A percentile compares a stretch with the other conserved stretches of the same genome.
Conservation (phyloP, 805 yeast genomes). For the Suhomyces emberorum region DNA sequence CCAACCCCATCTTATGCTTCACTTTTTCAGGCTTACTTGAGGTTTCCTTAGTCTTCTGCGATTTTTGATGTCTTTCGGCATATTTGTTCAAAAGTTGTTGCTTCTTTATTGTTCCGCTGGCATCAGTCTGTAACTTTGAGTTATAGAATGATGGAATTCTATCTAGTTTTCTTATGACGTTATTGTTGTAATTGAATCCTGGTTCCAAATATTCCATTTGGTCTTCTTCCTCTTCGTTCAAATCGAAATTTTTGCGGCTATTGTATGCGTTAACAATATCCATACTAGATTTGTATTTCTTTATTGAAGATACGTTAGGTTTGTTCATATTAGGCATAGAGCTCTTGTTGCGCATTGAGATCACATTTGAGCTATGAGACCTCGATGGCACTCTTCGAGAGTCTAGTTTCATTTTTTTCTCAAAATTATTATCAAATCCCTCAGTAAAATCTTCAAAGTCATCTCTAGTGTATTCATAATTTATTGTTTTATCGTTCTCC, state of each 20-base stretch:
- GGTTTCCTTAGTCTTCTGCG: not conserved
- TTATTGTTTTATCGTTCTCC: slow-evolving; percentile 33
- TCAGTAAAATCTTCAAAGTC: slow-evolving; percentile 37
- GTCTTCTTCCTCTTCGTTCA: slow-evolving; percentile 9
- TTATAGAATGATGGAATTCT: slow-evolving; percentile 42
- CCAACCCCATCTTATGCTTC: slow-evolving; percentile 25
- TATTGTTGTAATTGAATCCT: slow-evolving; percentile 30
- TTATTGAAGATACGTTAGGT: slow-evolving; percentile 9
- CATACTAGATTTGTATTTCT: slow-evolving; percentile 34
- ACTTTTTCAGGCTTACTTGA: not conserved
- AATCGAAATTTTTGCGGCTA: slow-evolving; percentile 4
- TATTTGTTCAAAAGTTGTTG: slow-evolving; percentile 29
- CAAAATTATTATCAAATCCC: slow-evolving; percentile 28
- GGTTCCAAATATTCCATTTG: slow-evolving; percentile 18
- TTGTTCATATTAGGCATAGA: slow-evolving; percentile 21
- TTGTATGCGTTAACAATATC: slow-evolving; percentile 18
- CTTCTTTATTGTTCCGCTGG: slow-evolving; percentile 13
- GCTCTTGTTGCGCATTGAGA: slow-evolving; percentile 9
- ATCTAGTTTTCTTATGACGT: slow-evolving; percentile 34
- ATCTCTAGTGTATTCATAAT: slow-evolving; percentile 36
- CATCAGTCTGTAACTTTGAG: slow-evolving; percentile 5
- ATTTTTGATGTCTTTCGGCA: slow-evolving; percentile 10
- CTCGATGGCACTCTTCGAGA: not conserved
- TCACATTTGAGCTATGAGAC: not conserved
- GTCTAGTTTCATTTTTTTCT: slow-evolving; percentile 2